These are phyloP conservation scores for Linnemannia hyalina DNA, from an alignment of 192 early-diverging fungal species.

Conservation along the genomic window DNA sequence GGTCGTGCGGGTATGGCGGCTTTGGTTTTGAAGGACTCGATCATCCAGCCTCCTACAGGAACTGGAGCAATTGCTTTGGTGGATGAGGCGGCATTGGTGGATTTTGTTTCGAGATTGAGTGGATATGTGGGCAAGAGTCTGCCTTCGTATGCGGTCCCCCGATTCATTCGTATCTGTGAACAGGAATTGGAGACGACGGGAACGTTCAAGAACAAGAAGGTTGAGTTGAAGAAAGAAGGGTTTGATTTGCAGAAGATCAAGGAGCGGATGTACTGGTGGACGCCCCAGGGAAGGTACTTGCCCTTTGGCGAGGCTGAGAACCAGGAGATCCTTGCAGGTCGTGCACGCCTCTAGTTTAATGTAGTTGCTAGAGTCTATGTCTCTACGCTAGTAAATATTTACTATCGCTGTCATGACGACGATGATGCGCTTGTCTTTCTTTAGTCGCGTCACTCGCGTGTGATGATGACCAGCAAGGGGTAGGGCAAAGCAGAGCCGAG, in stretches of 20 bases:
- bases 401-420: conserved; percentile 1
- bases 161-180: conserved; percentile 70
- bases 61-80: not conserved
- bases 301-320: conserved; percentile 33
- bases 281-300: conserved; percentile 27
- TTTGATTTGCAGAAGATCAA: conserved; percentile 36
- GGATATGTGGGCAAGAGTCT: conserved; percentile 51
- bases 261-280: conserved; percentile 55
- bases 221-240: conserved; percentile 43
- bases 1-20: conserved; percentile 81
- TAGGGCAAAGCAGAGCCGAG: not conserved
- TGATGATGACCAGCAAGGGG: not conserved
- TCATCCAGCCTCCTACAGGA: conserved; percentile 29
- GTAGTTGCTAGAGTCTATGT: too few relatives aligned
- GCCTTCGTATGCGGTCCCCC: conserved; percentile 75
- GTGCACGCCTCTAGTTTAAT: conserved; percentile 31
- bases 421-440: not conserved
- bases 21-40: conserved; percentile 60
- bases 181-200: conserved; percentile 51
- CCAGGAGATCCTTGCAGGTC: conserved; percentile 20
- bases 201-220: conserved; percentile 52
- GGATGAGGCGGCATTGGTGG: conserved; percentile 30
- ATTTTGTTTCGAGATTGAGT: conserved; percentile 52
- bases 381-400: not conserved
- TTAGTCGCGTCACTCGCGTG: too few relatives aligned